Evolutionary conservation across 2,329 filamentous ascomycete genomes (phyloP), one percentile per base, ranked within the genome.

Genomic region (Bipolaris zeicola): DNA sequence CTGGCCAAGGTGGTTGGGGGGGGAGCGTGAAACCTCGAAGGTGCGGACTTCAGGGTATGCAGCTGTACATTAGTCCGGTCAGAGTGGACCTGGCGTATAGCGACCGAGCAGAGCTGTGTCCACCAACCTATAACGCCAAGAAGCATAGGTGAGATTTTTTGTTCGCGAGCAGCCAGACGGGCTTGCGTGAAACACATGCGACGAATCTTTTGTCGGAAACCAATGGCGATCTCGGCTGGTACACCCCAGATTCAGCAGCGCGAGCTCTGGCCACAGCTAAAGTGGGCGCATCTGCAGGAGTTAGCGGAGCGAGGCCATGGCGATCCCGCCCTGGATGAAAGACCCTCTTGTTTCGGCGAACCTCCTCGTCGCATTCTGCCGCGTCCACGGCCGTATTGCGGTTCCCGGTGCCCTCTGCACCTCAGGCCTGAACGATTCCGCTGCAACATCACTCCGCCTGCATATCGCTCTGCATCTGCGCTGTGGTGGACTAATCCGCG

Each of bases 321-420:
- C 55, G 66, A 68, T 68, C 64, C 50, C 57, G 61, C 45, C 41
- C 48, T 33, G 45, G 47, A 46, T 20, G 50, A 56, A 46, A 52
- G 62, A 59, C 57, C 50, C 54, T 65, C 57, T 52, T 52, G 60
- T 58, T 57, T 65, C 58, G 58, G 64, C 64, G 52, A 55, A 58
- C 55, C 54, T 64, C 58, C 60, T 58, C 50, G 52, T 60, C 46
- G 56, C 52, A 50, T 52, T 58, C 46, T 55, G 57, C 53, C 55
- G 52, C 60, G 56, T 60, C 49, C 50, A 31, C 55, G 45, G 56
- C 57, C 22, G 52, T 43, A 44, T 46, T 53, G 56, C 49, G 55
- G 54, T 50, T 52, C 31, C 56, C 38, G 39, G 55, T 59, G 62
- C 52, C 44, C 53, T 61, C 49, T 50, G 24, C 50, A 49, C 22